These are phyloP conservation scores for Sporothrix brasiliensis DNA, from an alignment of 2,329 filamentous ascomycete genomes.

Conservation along the genomic window DNA sequence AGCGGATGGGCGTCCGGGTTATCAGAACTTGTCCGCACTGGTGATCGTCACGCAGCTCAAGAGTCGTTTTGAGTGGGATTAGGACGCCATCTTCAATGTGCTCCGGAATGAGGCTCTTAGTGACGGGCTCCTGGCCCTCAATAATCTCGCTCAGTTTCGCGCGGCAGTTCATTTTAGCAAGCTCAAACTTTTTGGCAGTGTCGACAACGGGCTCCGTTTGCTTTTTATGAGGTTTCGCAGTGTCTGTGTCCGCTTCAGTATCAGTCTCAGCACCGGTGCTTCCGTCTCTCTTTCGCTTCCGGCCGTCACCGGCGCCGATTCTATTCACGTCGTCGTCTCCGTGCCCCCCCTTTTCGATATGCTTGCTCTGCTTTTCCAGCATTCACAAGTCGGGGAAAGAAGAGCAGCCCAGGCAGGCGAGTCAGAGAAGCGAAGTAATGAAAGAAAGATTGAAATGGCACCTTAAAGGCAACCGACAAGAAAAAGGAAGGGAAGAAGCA, in stretches of 20 bases:
- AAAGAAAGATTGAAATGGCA: neutral
- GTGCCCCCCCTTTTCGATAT: constrained; percentile 28
- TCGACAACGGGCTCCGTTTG: neutral
- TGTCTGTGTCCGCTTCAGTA: neutral
- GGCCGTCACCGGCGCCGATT: constrained; percentile 30
- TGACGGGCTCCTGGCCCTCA: constrained; percentile 42
- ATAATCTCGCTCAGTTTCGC: constrained; percentile 36
- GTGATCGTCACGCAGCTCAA: constrained; percentile 64
- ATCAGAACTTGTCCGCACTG: constrained; percentile 66
- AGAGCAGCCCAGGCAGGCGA: neutral
- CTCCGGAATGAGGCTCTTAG: constrained; percentile 41
- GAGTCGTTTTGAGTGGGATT: constrained; percentile 65
- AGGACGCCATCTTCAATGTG: constrained; percentile 54
- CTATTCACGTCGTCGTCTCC: constrained; percentile 27
- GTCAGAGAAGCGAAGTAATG: neutral
- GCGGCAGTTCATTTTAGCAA: constrained; percentile 35
- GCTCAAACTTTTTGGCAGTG: constrained; percentile 29
- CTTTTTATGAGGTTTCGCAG: neutral
- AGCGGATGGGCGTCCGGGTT: constrained; percentile 70
- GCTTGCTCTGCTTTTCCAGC: constrained; percentile 22
- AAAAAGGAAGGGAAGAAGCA: neutral
- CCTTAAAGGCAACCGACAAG: neutral
- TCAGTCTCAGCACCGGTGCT: neutral
- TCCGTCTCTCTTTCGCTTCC: constrained; percentile 30
- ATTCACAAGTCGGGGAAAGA: constrained; percentile 28